Conservation (phyloP, 306 rosid genomes). For the Begonia loranthoides region DNA sequence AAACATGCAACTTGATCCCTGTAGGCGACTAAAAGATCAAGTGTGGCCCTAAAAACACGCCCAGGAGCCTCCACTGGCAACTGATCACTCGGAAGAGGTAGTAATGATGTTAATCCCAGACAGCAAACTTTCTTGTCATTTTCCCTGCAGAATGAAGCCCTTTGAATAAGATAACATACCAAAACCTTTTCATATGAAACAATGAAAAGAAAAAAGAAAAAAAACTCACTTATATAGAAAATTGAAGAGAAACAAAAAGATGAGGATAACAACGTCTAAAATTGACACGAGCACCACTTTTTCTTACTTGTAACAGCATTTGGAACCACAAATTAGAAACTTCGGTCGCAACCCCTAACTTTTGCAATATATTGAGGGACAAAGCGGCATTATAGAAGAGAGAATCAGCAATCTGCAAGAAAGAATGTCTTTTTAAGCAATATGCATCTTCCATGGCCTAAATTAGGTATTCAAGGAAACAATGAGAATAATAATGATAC, state of each 20-base stretch:
- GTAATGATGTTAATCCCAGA: constrained; percentile 75
- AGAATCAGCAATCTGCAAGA: constrained; percentile 76
- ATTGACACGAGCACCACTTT: constrained; percentile 58
- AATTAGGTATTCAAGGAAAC: too few relatives aligned
- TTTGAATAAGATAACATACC: too few relatives aligned
- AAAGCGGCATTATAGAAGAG: constrained; percentile 74
- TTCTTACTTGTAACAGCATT: constrained; percentile 74
- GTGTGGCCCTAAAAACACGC: constrained; percentile 78
- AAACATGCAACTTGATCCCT: constrained; percentile 92
- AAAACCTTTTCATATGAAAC: too few relatives aligned
- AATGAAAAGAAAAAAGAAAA: too few relatives aligned
- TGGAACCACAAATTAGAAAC: constrained; percentile 83
- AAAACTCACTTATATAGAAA: too few relatives aligned
- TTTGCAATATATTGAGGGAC: constrained; percentile 63
- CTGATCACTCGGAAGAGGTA: constrained; percentile 64
- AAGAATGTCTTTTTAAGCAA: not conserved
- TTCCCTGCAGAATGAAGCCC: constrained; percentile 40
- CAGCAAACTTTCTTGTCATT: constrained; percentile 91
- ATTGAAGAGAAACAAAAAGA: too few relatives aligned
- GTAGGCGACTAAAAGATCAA: constrained; percentile 78
- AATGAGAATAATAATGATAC: too few relatives aligned
- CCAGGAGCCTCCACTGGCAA: constrained; percentile 77
- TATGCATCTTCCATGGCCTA: too few relatives aligned
- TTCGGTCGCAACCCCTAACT: constrained; percentile 69
- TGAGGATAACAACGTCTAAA: constrained; percentile 44